Base-by-base conservation (phyloP, 257 asterid genomes). In the Echites panduratus region DNA sequence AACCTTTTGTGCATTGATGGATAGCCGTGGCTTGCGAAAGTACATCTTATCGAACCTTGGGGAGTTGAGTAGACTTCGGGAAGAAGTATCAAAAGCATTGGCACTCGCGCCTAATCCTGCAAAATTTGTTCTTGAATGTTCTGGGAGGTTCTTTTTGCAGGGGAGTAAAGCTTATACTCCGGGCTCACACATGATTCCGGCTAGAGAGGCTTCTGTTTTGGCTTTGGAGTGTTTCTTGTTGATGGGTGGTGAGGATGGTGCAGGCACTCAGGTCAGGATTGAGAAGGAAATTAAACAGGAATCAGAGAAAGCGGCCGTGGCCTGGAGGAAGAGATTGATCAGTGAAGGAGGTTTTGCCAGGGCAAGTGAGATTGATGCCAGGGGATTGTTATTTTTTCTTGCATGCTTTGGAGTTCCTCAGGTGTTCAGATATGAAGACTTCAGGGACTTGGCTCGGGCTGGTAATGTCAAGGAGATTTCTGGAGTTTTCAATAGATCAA, bases 101-200 rank as follows among this genome's bases (percentile, higher is more conserved):
- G 81, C 70, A 59, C 79, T 81, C 27, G 90, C 96, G 6, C 80
- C 79, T 11, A 78, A 84, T 50, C 89, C 96, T 24, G 84, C 89
- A 1, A 84, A 81, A 64, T 84, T 93, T 57, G 96, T 87, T 44
- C 82, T 88, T 27, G 95, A 88, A 9, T 85, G 89, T 56, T 53
- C 79, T 53, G 95, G 96, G 65, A 91, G 86, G 74, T 91, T 93
- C 83, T 93, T 72, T 74, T 72, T 89, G 85, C 96, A 88, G 87
- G 94, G 96, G 65, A 84, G 81, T 27, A 83, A 75, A 84, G 92
- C 89, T 7, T 85, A 79, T 62, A 48, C 78, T 50, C 79, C 50
- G 77, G 45, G 81, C 79, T 85, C 93, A 26, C 90, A 87, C 6
- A 85, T 88, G 91, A 77, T 85, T 70, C 79, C 86, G 0, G 81